Conservation (phyloP, 164 flowering plant genomes). For the Santalum album region DNA sequence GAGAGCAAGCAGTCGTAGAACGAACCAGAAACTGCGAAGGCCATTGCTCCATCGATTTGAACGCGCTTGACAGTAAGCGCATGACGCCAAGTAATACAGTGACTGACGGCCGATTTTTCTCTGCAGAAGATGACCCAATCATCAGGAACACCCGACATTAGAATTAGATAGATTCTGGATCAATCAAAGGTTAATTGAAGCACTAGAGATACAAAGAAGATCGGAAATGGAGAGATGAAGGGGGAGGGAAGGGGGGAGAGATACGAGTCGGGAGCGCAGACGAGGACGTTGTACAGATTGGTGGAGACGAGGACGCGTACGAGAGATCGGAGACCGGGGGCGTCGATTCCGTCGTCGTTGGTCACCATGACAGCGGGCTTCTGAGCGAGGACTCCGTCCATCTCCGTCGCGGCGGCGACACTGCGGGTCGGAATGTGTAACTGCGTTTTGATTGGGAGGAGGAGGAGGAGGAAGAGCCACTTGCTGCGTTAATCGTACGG, state of each 20-base stretch:
- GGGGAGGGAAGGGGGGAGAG: background rate
- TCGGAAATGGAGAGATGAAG: background rate
- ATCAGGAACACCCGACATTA: background rate
- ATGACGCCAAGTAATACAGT: constrained; percentile 63
- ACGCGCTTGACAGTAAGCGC: constrained; percentile 43
- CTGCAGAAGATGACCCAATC: constrained; percentile 22
- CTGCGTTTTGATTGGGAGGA: no score
- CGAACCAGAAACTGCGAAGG: constrained; percentile 75
- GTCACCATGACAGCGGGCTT: constrained; percentile 62
- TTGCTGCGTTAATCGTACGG: no score
- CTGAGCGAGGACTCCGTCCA: constrained; percentile 14
- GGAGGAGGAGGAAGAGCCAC: no score
- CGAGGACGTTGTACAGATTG: constrained; percentile 46
- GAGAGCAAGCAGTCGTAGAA: background rate
- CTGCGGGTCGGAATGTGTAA: no score
- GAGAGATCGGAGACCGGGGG: constrained; percentile 65
- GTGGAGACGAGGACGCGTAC: constrained; percentile 64
- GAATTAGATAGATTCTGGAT: no score
- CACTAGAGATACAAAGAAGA: background rate
- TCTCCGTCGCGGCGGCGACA: constrained; percentile 1
- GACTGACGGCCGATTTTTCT: constrained; percentile 86
- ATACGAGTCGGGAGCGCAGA: constrained; percentile 92
- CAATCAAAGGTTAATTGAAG: background rate
- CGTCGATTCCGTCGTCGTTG: constrained; percentile 92
- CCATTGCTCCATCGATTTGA: constrained; percentile 66